Conservation (phyloP, 495 filamentous ascomycete genomes). For the Xanthoparmelia taractica region DNA sequence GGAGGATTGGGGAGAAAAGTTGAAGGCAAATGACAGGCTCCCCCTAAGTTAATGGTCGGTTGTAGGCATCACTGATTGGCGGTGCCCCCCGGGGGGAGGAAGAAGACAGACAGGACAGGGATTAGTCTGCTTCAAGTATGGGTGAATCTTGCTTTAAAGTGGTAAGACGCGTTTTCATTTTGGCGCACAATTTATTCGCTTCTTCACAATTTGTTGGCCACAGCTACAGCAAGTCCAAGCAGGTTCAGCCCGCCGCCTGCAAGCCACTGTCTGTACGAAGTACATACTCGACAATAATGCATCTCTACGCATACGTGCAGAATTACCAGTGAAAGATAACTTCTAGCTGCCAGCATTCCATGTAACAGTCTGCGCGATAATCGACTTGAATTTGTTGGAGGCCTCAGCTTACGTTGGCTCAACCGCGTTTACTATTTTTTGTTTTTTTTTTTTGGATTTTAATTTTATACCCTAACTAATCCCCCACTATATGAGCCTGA, state of each 20-base stretch:
- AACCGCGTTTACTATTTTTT: not conserved
- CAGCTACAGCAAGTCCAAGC: not conserved
- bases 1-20: too few relatives aligned
- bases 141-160: not conserved
- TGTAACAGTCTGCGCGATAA: not conserved
- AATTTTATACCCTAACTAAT: not conserved
- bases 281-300: too few relatives aligned
- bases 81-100: slow-evolving; percentile 1
- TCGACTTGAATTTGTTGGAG: not conserved
- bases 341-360: too few relatives aligned
- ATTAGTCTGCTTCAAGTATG: slow-evolving; percentile 14
- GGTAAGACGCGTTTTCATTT: slow-evolving; percentile 16
- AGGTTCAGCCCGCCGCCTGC: not conserved
- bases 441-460: too few relatives aligned
- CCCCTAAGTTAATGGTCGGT: not conserved
- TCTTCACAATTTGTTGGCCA: not conserved
- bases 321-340: too few relatives aligned
- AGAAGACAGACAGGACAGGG: slow-evolving; percentile 7
- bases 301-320: too few relatives aligned
- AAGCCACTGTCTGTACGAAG: not conserved
- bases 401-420: not conserved
- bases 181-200: slow-evolving; percentile 10
- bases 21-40: not conserved
- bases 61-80: slow-evolving; percentile 12
- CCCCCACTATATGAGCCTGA: slow-evolving; percentile 5